Base-by-base conservation (phyloP, 768 basidiomycete species). In the Leccinum variicolor region DNA sequence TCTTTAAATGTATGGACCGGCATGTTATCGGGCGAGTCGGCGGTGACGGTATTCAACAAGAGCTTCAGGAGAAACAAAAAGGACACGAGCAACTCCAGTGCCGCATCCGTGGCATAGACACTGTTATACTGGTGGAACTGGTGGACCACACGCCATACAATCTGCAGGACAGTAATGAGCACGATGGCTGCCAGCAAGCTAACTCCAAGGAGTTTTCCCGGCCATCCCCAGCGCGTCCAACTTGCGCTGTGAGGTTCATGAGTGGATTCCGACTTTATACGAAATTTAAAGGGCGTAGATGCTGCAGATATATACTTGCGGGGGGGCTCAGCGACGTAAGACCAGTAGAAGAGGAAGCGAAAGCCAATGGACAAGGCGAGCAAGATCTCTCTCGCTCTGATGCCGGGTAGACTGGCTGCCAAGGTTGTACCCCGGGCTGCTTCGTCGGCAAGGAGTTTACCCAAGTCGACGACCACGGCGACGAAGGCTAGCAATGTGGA, bases 261-360 rank as follows among this genome's bases (percentile, higher is more conserved):
- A 50, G 60, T 62, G 49, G 60, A 49, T 36, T 64, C 55, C 6
- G 69, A 50, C 39, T 41, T 41, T 23, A 33, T 19, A 29, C 64
- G 54, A 54, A 66, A 64, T 9, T 17, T 41, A n/a, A 41, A 19
- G 39, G 36, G 25, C 62, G 62, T 19, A 56, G 68, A 17, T 59
- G 65, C 56, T 81, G 82, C 43, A 46, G 54, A 58, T 15, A 50
- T 29, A 23, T 46, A 53, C 50, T 55, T 58, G 72, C 77, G 33
- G n/a, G 87, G 85, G 50, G 84, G 78, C 56, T 77, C 76, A 15
- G 82, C 79, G 43, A 86, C 84, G 58, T 85, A 81, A 39, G 72
- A 73, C 90, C 90, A 92, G 60, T 84, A 84, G 65, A 84, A 90
- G 15, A 90, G 65, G 64, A 84, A 84, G 36, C 85, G 79, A 45